A percentile compares a stretch with the other conserved stretches of the same genome.
phyloP scores from a whole-genome alignment of 1,284 basidiomycete genomes.

The Kalmanozyma brasiliensis region DNA sequence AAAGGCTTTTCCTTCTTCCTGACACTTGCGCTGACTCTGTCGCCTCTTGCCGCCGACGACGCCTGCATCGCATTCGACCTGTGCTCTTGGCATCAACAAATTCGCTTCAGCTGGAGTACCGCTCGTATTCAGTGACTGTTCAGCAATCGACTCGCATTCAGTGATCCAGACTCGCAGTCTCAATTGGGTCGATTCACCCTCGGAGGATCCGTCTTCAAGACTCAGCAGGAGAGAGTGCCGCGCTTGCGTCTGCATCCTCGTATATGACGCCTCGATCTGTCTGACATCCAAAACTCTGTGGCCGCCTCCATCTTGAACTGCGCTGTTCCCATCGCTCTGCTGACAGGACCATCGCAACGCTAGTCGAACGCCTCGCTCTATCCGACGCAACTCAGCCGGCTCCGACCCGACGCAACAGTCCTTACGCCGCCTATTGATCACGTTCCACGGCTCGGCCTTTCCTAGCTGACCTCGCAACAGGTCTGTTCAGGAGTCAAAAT shows the following conservation, averaged over 20 bases:
- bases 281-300: constrained; percentile 11
- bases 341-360: too few species aligned
- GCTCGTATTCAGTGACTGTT: neutral
- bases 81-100: constrained; percentile 6
- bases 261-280: constrained; percentile 23
- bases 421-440: neutral
- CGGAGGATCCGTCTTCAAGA: constrained; percentile 12
- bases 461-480: constrained; percentile 20
- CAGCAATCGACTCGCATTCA: neutral
- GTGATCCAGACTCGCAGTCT: neutral
- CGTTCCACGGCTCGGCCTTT: neutral
- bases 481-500: constrained; percentile 26
- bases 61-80: constrained; percentile 4
- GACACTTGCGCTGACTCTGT: neutral
- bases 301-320: constrained; percentile 17
- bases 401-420: neutral
- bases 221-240: constrained; percentile 1
- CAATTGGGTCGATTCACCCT: constrained; percentile 7
- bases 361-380: too few species aligned
- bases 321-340: constrained; percentile 3
- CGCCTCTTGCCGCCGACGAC: constrained; percentile 12
- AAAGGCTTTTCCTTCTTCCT: neutral
- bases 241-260: constrained; percentile 9
- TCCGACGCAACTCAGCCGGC: constrained; percentile 4
- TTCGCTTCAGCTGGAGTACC: neutral